Base-by-base conservation (phyloP, 2,329 filamentous ascomycete genomes). In the Cryphonectria radicalis region DNA sequence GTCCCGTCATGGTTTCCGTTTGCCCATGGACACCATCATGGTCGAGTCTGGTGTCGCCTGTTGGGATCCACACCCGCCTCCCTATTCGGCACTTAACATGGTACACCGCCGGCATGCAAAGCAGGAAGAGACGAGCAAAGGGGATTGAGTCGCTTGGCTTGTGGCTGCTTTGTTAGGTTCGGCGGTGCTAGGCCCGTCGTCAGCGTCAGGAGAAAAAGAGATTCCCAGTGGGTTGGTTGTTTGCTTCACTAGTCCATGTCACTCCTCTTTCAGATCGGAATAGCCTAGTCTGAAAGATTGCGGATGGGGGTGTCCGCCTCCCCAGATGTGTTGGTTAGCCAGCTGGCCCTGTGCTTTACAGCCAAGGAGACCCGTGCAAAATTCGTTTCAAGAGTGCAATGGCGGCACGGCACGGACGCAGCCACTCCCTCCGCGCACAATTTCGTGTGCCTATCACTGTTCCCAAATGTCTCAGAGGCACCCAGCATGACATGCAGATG, bases 401-500 rank as follows among this genome's bases (percentile, higher is more conserved):
- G 55, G 37, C 59, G 11, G 10, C 35, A 60, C 25, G 43, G 10
- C 13, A 60, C 57, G 35, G 28, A 68, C 43, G 60, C 67, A 67
- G 50, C 42, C 68, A 70, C 68, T 40, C 57, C 46, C 43, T 37
- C 66, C 25, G 53, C 62, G 66, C 28, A 69, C 17, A 35, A 42
- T 50, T 46, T 19, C 28, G n/a, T 67, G 66, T 73, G 66, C 22
- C 63, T 60, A 67, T 69, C 63, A 62, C 42, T 57, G 63, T 73
- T 71, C 66, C 72, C 69, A 70, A 67, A 67, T 73, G 72, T 73
- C 72, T 73, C 63, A 67, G 63, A 32, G 40, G 40, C 46, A 66
- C 66, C 69, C 13, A 71, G 55, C 57, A 63, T 69, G 50, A 72
- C 57, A 69, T 59, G 32, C 42, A 40, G 69, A 55, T 14, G 46